These are phyloP conservation scores for Nannochloropsis salina DNA, from an alignment of 108 stramenopile genomes.

Conservation along the genomic window DNA sequence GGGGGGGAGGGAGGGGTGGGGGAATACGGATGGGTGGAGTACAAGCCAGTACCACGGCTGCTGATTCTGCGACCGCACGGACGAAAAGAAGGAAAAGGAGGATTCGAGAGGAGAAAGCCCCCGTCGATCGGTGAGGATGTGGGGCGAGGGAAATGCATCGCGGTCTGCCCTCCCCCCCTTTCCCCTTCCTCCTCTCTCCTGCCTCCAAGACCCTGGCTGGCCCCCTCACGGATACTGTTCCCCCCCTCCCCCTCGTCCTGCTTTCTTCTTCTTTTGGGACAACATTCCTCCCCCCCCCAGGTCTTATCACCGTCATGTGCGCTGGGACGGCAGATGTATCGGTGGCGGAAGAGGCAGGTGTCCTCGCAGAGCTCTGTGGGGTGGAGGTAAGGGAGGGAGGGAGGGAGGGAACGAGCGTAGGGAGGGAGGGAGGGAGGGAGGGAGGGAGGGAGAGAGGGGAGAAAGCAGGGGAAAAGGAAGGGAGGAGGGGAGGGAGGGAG, in stretches of 20 bases:
- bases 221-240: not conserved
- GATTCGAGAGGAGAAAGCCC: not conserved
- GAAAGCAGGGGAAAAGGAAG: too few species aligned
- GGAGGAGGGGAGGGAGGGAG: too few species aligned
- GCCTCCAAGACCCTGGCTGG: too few species aligned
- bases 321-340: conserved; percentile 45
- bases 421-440: conserved; percentile 10
- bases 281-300: conserved; percentile 12
- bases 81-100: not conserved
- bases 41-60: conserved; percentile 19
- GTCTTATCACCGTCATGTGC: conserved; percentile 34
- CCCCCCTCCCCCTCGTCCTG: too few species aligned
- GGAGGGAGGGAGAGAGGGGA: not conserved
- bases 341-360: conserved; percentile 41
- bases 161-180: not conserved
- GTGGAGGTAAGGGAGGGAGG: conserved; percentile 30
- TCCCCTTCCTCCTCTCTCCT: not conserved
- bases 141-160: not conserved
- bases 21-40: not conserved
- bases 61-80: not conserved
- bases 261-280: too few species aligned
- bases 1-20: not conserved
- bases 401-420: not conserved
- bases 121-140: not conserved
- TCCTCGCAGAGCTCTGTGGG: conserved; percentile 35